phyloP scores from a whole-genome alignment of 805 yeast genomes.

The Teunomyces lycoperdinae region DNA sequence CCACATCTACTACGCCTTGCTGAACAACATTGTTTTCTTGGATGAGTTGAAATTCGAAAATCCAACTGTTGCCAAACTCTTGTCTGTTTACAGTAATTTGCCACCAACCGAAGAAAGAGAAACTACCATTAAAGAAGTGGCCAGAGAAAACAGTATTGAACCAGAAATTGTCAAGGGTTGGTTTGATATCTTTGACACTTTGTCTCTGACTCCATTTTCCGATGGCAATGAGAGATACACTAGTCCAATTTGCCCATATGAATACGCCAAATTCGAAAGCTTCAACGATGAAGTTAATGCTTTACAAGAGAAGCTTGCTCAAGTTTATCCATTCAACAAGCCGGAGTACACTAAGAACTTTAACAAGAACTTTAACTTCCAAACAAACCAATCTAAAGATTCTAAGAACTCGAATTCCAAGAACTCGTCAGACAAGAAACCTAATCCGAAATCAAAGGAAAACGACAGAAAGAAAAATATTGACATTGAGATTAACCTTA shows the following conservation, averaged over 20 bases:
- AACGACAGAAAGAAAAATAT: constrained; percentile 11
- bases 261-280: constrained; percentile 17
- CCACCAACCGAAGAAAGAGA: constrained; percentile 15
- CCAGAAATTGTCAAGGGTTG: constrained; percentile 20
- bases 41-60: constrained; percentile 29
- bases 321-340: not conserved
- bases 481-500: constrained; percentile 25
- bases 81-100: constrained; percentile 11
- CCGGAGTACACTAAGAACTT: not conserved
- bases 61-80: constrained; percentile 20
- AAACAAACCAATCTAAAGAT: constrained; percentile 4
- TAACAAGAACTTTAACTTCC: constrained; percentile 2
- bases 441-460: constrained; percentile 7
- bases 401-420: constrained; percentile 2
- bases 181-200: constrained; percentile 28
- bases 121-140: constrained; percentile 5
- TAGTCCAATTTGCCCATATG: constrained; percentile 28
- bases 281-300: constrained; percentile 11
- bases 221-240: constrained; percentile 17
- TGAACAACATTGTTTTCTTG: constrained; percentile 21
- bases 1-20: constrained; percentile 28
- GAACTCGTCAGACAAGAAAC: constrained; percentile 7
- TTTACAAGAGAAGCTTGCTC: constrained; percentile 6
- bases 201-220: constrained; percentile 25
- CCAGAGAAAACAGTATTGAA: constrained; percentile 13